Percentiles rank a stretch among this genome's conserved stretches.
Conservation (phyloP, 2,329 filamentous ascomycete genomes). For the Cadophora sp. region DNA sequence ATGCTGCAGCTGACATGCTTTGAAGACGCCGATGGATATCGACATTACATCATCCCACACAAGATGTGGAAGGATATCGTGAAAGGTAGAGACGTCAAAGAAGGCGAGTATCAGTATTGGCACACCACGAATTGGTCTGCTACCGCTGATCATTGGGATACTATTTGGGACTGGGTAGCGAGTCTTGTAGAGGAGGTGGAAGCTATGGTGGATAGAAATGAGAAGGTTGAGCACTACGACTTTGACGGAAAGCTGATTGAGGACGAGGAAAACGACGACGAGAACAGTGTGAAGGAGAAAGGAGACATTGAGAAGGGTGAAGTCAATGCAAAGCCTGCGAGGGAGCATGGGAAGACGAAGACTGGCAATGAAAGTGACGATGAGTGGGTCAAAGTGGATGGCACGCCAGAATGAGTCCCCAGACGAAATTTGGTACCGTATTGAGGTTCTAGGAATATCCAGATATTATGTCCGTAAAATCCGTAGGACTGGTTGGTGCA, state of each 20-base stretch:
- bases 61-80: constrained; percentile 19
- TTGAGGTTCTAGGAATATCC: neutral
- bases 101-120: constrained; percentile 24
- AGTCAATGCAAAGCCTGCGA: neutral
- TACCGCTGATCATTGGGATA: constrained; percentile 7
- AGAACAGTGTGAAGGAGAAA: neutral
- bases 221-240: constrained; percentile 9
- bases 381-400: neutral
- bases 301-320: neutral
- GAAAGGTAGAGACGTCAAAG: constrained; percentile 6
- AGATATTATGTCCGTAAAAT: neutral
- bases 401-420: neutral
- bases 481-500: neutral
- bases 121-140: constrained; percentile 15
- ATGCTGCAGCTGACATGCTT: neutral
- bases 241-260: neutral
- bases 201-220: constrained; percentile 11
- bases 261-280: constrained; percentile 1
- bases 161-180: constrained; percentile 22
- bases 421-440: neutral
- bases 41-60: constrained; percentile 20
- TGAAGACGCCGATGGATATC: constrained; percentile 15
- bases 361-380: neutral
- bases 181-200: constrained; percentile 25
- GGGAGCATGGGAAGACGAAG: neutral